A percentile compares a stretch with the other conserved stretches of the same genome.
These are phyloP conservation scores for Chaetomiaceae sp. DNA, from an alignment of 2,329 filamentous ascomycete genomes.

Conservation along the genomic window DNA sequence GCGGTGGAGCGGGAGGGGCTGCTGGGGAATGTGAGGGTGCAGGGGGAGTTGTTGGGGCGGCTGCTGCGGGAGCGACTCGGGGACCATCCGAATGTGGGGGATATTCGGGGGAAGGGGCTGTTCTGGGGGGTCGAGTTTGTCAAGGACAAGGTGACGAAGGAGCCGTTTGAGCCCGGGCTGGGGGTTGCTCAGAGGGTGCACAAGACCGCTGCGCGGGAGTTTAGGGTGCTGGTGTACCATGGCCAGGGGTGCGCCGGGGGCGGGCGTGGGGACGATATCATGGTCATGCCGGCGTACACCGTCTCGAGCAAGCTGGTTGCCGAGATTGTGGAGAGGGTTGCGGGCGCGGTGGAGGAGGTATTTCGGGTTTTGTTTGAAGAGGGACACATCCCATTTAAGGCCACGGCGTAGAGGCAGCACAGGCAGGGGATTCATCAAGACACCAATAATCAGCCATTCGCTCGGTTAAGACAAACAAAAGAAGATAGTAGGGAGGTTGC, in stretches of 20 bases:
- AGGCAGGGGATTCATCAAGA: background rate
- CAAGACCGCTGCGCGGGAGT: slow-evolving; percentile 31
- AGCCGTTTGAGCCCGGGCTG: slow-evolving; percentile 21
- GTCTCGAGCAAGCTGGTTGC: slow-evolving; percentile 50
- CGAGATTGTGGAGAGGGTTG: slow-evolving; percentile 41
- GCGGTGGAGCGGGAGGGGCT: slow-evolving; percentile 55
- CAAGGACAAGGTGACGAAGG: slow-evolving; percentile 18
- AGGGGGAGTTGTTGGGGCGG: slow-evolving; percentile 47
- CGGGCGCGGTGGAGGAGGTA: slow-evolving; percentile 16
- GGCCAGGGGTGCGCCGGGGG: slow-evolving; percentile 52
- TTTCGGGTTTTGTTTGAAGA: slow-evolving; percentile 9
- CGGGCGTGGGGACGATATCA: slow-evolving; percentile 57
- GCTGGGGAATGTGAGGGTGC: slow-evolving; percentile 51
- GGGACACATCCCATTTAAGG: no score
- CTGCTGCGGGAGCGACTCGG: slow-evolving; percentile 42
- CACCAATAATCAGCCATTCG: no score
- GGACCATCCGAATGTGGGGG: slow-evolving; percentile 48
- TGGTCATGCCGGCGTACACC: slow-evolving; percentile 59
- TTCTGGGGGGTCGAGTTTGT: slow-evolving; percentile 50
- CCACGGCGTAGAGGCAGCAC: background rate
- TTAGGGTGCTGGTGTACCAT: slow-evolving; percentile 57
- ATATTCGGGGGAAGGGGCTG: slow-evolving; percentile 57
- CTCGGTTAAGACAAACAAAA: no score
- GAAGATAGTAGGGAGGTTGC: no score
- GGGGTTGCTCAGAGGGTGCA: slow-evolving; percentile 22